Base-by-base conservation (phyloP, 257 asterid genomes). In the Ilex aquifolium region DNA sequence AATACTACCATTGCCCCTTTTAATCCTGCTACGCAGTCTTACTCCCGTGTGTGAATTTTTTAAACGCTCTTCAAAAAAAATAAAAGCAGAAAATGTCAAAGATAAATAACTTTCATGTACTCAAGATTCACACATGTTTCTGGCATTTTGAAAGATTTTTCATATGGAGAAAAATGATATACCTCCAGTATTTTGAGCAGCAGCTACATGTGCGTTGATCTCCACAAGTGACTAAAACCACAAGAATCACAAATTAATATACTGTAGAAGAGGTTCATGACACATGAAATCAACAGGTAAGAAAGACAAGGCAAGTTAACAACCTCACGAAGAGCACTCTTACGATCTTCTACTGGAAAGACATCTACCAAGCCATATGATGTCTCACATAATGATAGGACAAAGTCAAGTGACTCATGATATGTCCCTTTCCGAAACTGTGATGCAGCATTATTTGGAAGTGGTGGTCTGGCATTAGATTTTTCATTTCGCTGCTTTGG, bases 401-500 rank as follows among this genome's bases (percentile, higher is more conserved):
- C 99, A 61, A 93, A 93, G 80, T 93, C 97, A 42, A 93, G 95
- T 21, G 99, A 93, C 66, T 88, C 95, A 68, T 93, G 95, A 75
- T 93, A 93, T 32, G 95, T 84, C 78, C 97, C 95, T 72, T 93
- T 93, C 52, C 99, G 83, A 62, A 85, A 84, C 60, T 85, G 96
- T 67, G 97, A 78, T 66, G 86, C 84, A 72, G 69, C 68, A 66
- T 77, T 82, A 65, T 74, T 84, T 65, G 97, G 97, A 71, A 90
- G 97, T 62, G 99, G 99, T 53, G 99, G 99, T 77, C 83, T 93
- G 59, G 85, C 82, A 78, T 69, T 82, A 46, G 82, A 71, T 65
- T 70, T 82, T 65, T 83, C 95, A 65, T 60, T 73, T 54, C 64
- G 85, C 77, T 82, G 94, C 81, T 68, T 84, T 42, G 93, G 95